These are phyloP conservation scores for Monosporozyma aquatica DNA, from an alignment of 805 yeast species.

Conservation along the genomic window DNA sequence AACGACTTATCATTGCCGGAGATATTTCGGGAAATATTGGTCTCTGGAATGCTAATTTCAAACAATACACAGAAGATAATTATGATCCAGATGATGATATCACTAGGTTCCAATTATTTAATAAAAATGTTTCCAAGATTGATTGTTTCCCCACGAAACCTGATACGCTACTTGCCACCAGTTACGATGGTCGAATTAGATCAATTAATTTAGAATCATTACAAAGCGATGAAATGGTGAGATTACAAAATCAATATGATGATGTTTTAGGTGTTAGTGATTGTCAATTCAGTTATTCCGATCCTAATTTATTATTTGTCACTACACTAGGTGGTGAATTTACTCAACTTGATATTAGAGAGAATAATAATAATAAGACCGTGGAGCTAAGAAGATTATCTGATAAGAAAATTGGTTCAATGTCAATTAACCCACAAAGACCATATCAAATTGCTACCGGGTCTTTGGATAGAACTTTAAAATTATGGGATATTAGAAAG, in stretches of 20 bases:
- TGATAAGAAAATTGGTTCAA: conserved; percentile 89
- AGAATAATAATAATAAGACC: conserved; percentile 22
- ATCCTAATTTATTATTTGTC: conserved; percentile 52
- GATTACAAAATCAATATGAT: conserved; percentile 45
- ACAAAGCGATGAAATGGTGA: conserved; percentile 52
- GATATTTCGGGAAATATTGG: conserved; percentile 85
- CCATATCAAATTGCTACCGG: conserved; percentile 71
- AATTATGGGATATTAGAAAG: conserved; percentile 79
- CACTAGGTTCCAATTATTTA: conserved; percentile 62
- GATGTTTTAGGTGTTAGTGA: conserved; percentile 66
- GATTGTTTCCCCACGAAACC: conserved; percentile 42
- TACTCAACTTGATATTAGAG: conserved; percentile 62
- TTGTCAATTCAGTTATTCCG: conserved; percentile 42
- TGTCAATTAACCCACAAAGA: conserved; percentile 63
- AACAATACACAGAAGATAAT: conserved; percentile 21
- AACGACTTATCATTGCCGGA: conserved; percentile 69
- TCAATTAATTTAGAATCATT: conserved; percentile 55
- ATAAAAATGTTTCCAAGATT: conserved; percentile 61
- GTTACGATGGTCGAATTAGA: conserved; percentile 86
- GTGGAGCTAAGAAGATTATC: conserved; percentile 50
- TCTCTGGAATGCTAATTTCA: conserved; percentile 58
- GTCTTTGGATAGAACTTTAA: conserved; percentile 76
- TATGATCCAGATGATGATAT: conserved; percentile 39
- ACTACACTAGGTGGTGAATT: conserved; percentile 78
- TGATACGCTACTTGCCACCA: conserved; percentile 53